These are phyloP conservation scores for Mortierella sp. DNA, from an alignment of 371 early-diverging fungal species.

Conservation along the genomic window DNA sequence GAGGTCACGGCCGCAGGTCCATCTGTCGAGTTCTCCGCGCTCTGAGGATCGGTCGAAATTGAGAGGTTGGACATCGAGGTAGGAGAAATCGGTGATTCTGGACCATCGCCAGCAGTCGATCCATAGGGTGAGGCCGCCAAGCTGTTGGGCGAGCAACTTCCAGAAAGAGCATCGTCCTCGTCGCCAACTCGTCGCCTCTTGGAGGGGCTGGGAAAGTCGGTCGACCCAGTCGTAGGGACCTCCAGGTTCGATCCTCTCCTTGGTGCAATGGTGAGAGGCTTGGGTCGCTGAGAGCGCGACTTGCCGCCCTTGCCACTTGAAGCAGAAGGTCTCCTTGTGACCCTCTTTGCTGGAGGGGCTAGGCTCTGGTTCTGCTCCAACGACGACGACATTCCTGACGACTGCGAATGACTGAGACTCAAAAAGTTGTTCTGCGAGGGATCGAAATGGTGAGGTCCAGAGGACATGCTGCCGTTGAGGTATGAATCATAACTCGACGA, in stretches of 20 bases:
- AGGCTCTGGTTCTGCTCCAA: not conserved
- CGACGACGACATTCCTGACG: not conserved
- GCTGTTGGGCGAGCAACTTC: not conserved
- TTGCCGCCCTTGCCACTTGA: slow-evolving; percentile 15
- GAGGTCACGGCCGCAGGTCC: not conserved
- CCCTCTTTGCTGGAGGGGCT: not conserved
- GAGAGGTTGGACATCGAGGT: slow-evolving; percentile 17
- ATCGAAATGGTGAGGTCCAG: slow-evolving; percentile 17
- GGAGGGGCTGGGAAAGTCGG: not conserved
- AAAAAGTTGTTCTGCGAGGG: slow-evolving; percentile 10
- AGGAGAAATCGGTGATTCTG: slow-evolving; percentile 28
- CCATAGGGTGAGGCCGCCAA: slow-evolving; percentile 2
- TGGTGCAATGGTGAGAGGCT: slow-evolving; percentile 8
- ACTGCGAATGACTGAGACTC: not conserved
- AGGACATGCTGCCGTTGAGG: slow-evolving; percentile 2
- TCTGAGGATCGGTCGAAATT: not conserved
- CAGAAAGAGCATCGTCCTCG: not conserved
- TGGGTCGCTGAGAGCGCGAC: slow-evolving; percentile 20
- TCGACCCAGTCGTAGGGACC: not conserved
- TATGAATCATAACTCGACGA: slow-evolving; percentile 29
- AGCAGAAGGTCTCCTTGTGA: not conserved
- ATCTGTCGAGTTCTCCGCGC: slow-evolving; percentile 15
- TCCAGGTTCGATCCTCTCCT: not conserved
- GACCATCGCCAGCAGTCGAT: not conserved
- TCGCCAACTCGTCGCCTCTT: slow-evolving; percentile 25